Evolutionary conservation across 1,139 yeast genomes (phyloP), one percentile per base, ranked within the genome.

Genomic region (Komagataea norvegica): DNA sequence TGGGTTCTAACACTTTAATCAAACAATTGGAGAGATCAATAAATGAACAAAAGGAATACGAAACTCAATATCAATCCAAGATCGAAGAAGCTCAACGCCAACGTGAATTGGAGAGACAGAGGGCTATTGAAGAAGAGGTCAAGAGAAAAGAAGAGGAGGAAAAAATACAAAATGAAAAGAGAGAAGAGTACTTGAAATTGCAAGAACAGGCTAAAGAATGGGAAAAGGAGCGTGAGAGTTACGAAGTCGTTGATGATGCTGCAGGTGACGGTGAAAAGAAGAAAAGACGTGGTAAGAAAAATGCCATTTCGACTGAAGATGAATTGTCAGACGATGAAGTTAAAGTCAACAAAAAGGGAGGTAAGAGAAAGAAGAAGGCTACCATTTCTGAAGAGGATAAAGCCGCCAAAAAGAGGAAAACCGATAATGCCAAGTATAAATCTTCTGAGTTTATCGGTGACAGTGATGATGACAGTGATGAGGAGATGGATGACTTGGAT

Each of bases 131-230:
- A 60, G 54, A 59, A 60, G 46, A 68, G 65, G 37, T 70, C 65
- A 41, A 68, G 62, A 37, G 68, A 64, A 41, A 60, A 62, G 62
- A 65, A 44, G 68, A 71, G 51, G 72, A 69, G 55, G 74, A 62
- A 44, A 40, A 43, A 31, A 57, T 54, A 35, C 61, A 65, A 61
- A 60, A 75, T 11, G 61, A 68, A 54, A 63, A 77, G 52, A 78
- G 78, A 22, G 77, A 73, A 49, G 93, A 87, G 57, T 77, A 89
- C 56, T 74, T 72, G 44, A 72, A 66, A 41, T 67, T 86, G 39
- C 94, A 84, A 56, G 87, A 81, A 49, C 91, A 86, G 56, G 93
- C 95, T 6, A 76, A 76, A 50, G 80, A 81, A 56, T 80, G 93
- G 91, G 84, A 83, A 26, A 82, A 77, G 55, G 74, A 74, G 48